phyloP scores from a whole-genome alignment of 2,329 filamentous ascomycete genomes.

The Cucurbitaria berberidis region DNA sequence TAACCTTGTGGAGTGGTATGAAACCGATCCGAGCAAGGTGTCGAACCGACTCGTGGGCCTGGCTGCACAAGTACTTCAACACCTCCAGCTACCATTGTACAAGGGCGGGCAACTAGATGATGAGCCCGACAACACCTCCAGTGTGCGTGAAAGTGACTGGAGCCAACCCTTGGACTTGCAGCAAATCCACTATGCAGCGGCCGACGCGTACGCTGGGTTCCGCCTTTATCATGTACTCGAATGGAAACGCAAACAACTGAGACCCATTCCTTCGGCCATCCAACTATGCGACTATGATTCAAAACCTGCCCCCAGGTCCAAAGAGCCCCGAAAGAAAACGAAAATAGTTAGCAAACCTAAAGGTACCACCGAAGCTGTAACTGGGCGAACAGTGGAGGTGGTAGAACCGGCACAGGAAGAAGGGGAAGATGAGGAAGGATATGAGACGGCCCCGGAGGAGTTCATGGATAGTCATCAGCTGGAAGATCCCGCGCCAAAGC shows the following conservation, averaged over 20 bases:
- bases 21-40: constrained; percentile 65
- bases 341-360: constrained; percentile 12
- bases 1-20: constrained; percentile 65
- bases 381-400: constrained; percentile 18
- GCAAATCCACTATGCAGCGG: constrained; percentile 76
- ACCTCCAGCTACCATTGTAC: constrained; percentile 75
- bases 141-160: constrained; percentile 79
- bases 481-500: constrained; percentile 18
- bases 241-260: constrained; percentile 67
- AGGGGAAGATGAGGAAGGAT: constrained; percentile 36
- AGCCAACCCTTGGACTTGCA: constrained; percentile 62
- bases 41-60: constrained; percentile 66
- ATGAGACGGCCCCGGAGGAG: constrained; percentile 45
- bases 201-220: constrained; percentile 83
- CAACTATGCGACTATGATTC: constrained; percentile 69
- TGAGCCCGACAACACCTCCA: constrained; percentile 17
- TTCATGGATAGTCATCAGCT: constrained; percentile 29
- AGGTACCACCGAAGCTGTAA: constrained; percentile 6
- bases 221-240: constrained; percentile 78
- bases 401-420: constrained; percentile 23
- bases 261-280: constrained; percentile 74
- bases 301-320: constrained; percentile 14
- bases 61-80: constrained; percentile 72
- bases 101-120: constrained; percentile 66
- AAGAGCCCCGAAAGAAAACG: constrained; percentile 13